These are phyloP conservation scores for Cryptococcus sp. DNA, from an alignment of 1,284 basidiomycete species.

Conservation along the genomic window DNA sequence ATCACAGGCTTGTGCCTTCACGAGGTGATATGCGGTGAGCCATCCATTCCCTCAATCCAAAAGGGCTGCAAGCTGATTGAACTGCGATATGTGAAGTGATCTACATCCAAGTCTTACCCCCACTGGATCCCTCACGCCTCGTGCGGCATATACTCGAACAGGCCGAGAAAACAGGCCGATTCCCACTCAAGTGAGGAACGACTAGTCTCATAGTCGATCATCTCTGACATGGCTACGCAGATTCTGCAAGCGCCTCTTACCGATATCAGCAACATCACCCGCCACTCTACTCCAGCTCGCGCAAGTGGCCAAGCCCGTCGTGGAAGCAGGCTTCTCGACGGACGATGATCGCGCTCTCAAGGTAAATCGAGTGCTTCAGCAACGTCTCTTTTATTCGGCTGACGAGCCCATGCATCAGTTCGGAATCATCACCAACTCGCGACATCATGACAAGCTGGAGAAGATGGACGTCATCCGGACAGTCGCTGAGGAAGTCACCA, in stretches of 20 bases:
- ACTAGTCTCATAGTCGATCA: not conserved
- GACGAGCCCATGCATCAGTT: conserved; percentile 28
- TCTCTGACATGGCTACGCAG: conserved; percentile 13
- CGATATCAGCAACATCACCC: conserved; percentile 27
- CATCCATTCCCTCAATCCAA: not conserved
- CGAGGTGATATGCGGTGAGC: conserved; percentile 1
- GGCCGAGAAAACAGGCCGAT: conserved; percentile 36
- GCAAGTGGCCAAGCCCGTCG: conserved; percentile 23
- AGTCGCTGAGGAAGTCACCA: conserved; percentile 39
- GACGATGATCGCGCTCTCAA: conserved; percentile 22
- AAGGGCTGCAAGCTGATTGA: not conserved
- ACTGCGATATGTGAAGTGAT: conserved; percentile 23
- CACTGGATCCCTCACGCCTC: conserved; percentile 37
- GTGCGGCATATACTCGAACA: conserved; percentile 40
- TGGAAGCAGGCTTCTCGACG: conserved; percentile 25
- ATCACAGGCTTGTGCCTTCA: not conserved
- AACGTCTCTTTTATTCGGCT: not conserved
- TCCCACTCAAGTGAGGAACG: conserved; percentile 33
- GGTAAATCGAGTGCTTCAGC: conserved; percentile 14
- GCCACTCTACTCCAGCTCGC: conserved; percentile 34
- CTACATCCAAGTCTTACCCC: conserved; percentile 40
- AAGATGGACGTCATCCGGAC: conserved; percentile 46
- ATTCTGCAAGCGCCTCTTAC: conserved; percentile 40
- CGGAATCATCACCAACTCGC: conserved; percentile 35
- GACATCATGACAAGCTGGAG: conserved; percentile 40